Base-by-base conservation (phyloP, 1,139 yeast genomes). In the Saccharomyces hybrid region DNA sequence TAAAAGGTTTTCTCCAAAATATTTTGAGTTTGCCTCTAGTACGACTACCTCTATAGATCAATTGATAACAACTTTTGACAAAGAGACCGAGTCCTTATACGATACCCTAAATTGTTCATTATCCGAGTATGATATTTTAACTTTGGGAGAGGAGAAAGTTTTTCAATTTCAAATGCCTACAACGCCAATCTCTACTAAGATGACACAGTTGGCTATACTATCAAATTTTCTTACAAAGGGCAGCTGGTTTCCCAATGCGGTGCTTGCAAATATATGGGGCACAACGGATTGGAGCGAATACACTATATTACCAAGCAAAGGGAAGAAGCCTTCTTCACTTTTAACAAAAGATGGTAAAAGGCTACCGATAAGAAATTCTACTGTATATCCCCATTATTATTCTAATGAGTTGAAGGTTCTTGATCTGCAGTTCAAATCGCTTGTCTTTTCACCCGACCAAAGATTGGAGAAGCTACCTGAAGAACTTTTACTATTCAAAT, bases 241-340 rank as follows among this genome's bases (percentile, higher is more conserved):
- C 0, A 77, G 84, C 0, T 73, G 78, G 4, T 72, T 85, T 4
- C 97, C 98, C 0, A 84, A 85, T 16, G 96, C 97, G 0, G 72
- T 87, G 5, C 83, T 91, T 0, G 96, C 96, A 0, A 93, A 93
- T 67, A 79, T 85, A 26, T 90, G 97, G 96, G 98, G 99, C 0
- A 83, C 89, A 42, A 86, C 88, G 4, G 88, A 90, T 67, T 85
- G 93, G 95, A 89, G 89, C 4, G 68, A 80, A 27, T 83, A 83
- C 62, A 82, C 82, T 60, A 64, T 79, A 56, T 71, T 73, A 52
- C 69, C 68, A 42, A 44, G 48, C 6, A 50, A 47, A 53, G 32
- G 46, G 28, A n/a, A 46, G 34, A 27, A 44, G n/a, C 48, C 51
- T 25, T 32, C 44, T 2, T 46, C 34, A 42, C 20, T 25, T 46